Evolutionary conservation across 176 grass and related monocot species (phyloP).

Genomic region (Guadua angustifolia): DNA sequence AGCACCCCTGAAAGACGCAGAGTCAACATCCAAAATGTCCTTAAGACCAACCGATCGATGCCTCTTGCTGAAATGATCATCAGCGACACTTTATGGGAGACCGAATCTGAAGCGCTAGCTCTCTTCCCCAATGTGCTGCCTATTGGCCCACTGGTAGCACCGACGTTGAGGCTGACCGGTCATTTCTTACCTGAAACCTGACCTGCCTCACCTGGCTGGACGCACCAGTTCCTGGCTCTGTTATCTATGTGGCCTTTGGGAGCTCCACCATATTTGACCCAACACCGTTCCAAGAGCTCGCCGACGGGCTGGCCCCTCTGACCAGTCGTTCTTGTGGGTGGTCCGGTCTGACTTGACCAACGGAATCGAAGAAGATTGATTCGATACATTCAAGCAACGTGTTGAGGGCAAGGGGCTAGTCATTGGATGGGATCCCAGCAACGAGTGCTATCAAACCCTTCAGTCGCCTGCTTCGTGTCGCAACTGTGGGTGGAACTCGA

Average conservation of each 20-base stretch:
- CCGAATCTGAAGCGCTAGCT: constrained; percentile 45
- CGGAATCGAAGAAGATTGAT: constrained; percentile 43
- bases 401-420: constrained; percentile 51
- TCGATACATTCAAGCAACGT: constrained; percentile 42
- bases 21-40: constrained; percentile 50
- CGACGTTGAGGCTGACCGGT: constrained; percentile 27
- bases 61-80: constrained; percentile 51
- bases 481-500: constrained; percentile 88
- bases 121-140: constrained; percentile 47
- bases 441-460: constrained; percentile 60
- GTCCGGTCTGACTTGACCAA: constrained; percentile 55
- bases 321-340: constrained; percentile 70
- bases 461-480: constrained; percentile 76
- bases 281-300: constrained; percentile 58
- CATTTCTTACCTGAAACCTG: constrained; percentile 64
- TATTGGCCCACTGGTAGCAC: constrained; percentile 46
- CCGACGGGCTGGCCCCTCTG: constrained; percentile 52
- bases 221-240: constrained; percentile 28
- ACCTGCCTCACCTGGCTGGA: constrained; percentile 60
- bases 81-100: constrained; percentile 65
- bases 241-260: constrained; percentile 72
- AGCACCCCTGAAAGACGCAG: constrained; percentile 44
- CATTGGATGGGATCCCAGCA: constrained; percentile 70
- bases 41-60: constrained; percentile 46
- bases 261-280: constrained; percentile 58